Base-by-base conservation (phyloP, 2,329 filamentous ascomycete species). In the Scedosporium dehoogii region DNA sequence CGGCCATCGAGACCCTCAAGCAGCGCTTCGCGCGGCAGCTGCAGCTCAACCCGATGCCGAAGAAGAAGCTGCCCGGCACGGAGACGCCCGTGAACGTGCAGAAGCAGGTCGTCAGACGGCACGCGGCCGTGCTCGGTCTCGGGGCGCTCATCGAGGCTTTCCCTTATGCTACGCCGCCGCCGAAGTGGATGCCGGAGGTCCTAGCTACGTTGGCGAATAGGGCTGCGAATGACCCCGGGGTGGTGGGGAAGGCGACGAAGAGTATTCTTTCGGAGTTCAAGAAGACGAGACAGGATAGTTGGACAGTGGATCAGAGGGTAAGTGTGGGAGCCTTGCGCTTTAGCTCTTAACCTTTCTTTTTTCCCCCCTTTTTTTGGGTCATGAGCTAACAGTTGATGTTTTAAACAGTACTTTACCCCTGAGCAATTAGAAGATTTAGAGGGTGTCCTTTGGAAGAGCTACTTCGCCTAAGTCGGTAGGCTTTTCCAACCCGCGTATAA, bases 391-490 rank as follows among this genome's bases (percentile, higher is more conserved):
- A 63, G 69, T 71, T 67, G 71, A 65, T 3, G 57, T 62, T 65
- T 62, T 61, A 63, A 0, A 16, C 66, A 89, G 84, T 85, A 91
- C 64, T 99, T 99, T 72, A 92, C 92, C 27, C 78, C 88, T 33
- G 94, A 97, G 69, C 93, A 99, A 71, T 79, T 99, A 10, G 94
- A 97, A 74, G 93, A 97, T 71, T 75, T 99, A 64, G 92, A 97
- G 70, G 94, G 94, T 60, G 96, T 99, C 58, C 79, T 99, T 60
- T 99, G 94, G 94, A 99, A 99, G 87, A 97, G 93, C 74, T 99
- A 99, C 73, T 99, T 99, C 79, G 96, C 92, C 48, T 96, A 78
- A 73, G 56, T n/a, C 3, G 41, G 21, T 51, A 38, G 33, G 33
- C 1, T 10, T 38, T 38, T 38, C 10, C 33, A 38, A 38, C 33